Conservation (phyloP, 176 grass and related monocot species). For the Triticum timopheevii region DNA sequence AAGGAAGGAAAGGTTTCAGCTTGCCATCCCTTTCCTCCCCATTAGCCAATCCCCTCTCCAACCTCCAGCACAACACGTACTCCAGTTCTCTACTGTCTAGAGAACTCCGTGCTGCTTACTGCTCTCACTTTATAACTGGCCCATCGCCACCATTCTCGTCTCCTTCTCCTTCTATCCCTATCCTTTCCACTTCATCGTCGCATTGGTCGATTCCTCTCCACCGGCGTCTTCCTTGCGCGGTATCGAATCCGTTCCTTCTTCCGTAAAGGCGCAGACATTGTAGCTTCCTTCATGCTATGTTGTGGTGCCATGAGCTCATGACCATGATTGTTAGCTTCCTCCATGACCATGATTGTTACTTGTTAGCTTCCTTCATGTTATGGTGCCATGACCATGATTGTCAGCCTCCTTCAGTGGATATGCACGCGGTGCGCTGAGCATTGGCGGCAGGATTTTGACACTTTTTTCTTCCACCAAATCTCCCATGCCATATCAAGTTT, state of each 20-base stretch:
- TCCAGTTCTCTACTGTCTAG: not conserved
- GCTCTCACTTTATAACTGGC: not conserved
- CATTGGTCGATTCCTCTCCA: not conserved
- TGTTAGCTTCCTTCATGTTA: too few species aligned
- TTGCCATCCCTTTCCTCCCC: slow-evolving; percentile 7
- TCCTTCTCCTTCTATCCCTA: not conserved
- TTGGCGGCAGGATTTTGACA: not conserved
- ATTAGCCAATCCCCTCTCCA: not conserved
- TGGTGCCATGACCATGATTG: too few species aligned
- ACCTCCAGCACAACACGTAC: not conserved
- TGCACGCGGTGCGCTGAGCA: not conserved
- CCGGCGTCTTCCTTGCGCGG: too few species aligned
- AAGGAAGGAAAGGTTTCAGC: not conserved
- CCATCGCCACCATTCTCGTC: not conserved
- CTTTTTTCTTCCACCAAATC: not conserved
- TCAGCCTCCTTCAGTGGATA: too few species aligned
- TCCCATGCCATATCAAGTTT: not conserved
- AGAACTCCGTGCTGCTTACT: not conserved
- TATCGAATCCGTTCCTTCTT: too few species aligned
- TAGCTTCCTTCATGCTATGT: too few species aligned
- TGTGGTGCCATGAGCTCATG: too few species aligned
- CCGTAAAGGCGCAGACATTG: too few species aligned
- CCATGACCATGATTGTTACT: too few species aligned
- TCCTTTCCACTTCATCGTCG: too few species aligned
- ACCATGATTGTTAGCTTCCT: too few species aligned